Evolutionary conservation across 2,329 filamentous ascomycete genomes (phyloP), one percentile per base, ranked within the genome.

Genomic region (Byssochlamys sp.): DNA sequence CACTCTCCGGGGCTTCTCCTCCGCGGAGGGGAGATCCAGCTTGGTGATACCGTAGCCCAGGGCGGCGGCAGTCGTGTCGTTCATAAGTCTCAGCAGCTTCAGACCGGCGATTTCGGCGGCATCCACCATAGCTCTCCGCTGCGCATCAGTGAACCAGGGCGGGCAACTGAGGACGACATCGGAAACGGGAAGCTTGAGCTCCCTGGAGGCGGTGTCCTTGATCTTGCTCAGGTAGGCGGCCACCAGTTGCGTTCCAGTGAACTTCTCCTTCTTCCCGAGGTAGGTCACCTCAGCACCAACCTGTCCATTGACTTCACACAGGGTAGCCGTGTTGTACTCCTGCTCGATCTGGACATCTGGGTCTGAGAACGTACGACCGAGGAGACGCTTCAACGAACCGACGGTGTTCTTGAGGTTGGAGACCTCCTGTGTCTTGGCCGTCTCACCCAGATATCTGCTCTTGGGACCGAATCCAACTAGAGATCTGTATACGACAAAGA

Each of bases 341-440:
- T 95, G 89, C 83, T 99, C 94, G 71, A 94, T 83, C 77, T 91
- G 84, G 62, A 96, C 82, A 82, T 99, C 94, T 72, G 94, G 91
- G 72, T 99, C 94, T 74, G 82, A 87, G 77, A 92, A 83, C 62
- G 83, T 81, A 72, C 94, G 90, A 71, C 94, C 94, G 71, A 88
- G 88, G 67, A 99, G 86, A 70, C 94, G 90, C 81, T 96, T 96
- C 69, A 99, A 84, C 65, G 85, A 91, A 75, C 85, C 82, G 78
- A 99, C 89, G 66, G 94, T 99, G 84, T 99, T 99, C 82, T 97
- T 99, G 71, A 97, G 85, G 82, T 99, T 99, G 71, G 92, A 96
- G 73, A 96, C 95, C 79, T 99, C 94, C 80, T 96, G 92, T 66
- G 92, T 97, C 85, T 97, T 97, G 66, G 94, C 94, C 58, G 89